Evolutionary conservation across 345 rosid genomes (phyloP).

Genomic region (Orychophragmus violaceus): DNA sequence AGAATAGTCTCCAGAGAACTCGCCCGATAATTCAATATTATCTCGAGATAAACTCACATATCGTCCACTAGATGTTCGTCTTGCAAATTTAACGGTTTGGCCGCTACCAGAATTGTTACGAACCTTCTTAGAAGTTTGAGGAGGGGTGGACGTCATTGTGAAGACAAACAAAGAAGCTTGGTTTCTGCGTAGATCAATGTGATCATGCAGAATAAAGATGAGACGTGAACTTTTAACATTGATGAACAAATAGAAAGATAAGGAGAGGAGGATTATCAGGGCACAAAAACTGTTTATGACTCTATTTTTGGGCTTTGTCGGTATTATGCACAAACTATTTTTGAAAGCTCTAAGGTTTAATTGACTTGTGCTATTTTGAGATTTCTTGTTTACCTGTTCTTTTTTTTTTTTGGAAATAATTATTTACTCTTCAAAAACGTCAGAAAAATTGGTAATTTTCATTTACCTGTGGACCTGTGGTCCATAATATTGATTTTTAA

Average conservation of each 20-base stretch:
- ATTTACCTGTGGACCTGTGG: not conserved
- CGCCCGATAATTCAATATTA: constrained; percentile 81
- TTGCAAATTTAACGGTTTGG: constrained; percentile 82
- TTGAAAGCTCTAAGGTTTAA: not conserved
- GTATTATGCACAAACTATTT: constrained; percentile 13
- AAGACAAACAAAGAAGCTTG: constrained; percentile 21
- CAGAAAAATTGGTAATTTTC: not conserved
- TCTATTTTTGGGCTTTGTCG: constrained; percentile 11
- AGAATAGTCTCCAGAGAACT: constrained; percentile 68
- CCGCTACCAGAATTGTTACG: constrained; percentile 55
- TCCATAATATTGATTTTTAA: not conserved
- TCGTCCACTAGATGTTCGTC: constrained; percentile 89
- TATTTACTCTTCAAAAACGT: not conserved
- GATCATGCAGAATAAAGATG: constrained; percentile 8
- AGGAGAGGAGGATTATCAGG: constrained; percentile 22
- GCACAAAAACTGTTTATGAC: not conserved
- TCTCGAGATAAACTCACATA: constrained; percentile 84
- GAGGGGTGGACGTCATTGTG: constrained; percentile 49
- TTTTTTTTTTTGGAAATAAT: not conserved
- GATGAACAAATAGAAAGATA: not conserved
- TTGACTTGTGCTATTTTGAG: constrained; percentile 18
- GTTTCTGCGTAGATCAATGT: constrained; percentile 3
- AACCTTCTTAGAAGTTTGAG: constrained; percentile 61
- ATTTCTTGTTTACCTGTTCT: not conserved
- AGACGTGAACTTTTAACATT: not conserved